These are phyloP conservation scores for Curvularia sp. DNA, from an alignment of 2,329 filamentous ascomycete species.

Conservation along the genomic window DNA sequence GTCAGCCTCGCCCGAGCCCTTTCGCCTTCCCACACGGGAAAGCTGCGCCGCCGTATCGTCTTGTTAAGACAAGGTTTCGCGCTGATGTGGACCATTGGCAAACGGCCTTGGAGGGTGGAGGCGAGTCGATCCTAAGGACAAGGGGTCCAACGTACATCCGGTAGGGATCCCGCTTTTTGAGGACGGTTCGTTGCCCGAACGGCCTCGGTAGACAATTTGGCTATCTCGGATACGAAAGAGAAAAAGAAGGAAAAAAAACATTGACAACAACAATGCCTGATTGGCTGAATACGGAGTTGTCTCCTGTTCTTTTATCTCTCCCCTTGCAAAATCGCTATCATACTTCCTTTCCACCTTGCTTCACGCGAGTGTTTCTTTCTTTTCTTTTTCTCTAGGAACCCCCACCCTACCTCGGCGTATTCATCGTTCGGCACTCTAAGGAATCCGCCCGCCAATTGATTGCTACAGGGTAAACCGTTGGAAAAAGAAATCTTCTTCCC, in stretches of 20 bases:
- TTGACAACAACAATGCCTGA: not conserved
- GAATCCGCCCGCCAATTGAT: not conserved
- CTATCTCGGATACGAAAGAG: not conserved
- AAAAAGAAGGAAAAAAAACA: not conserved
- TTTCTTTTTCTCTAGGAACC: not conserved
- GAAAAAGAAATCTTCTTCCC: not conserved
- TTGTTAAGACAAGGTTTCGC: conserved; percentile 5
- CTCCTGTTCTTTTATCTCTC: not conserved
- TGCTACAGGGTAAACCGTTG: conserved; percentile 4
- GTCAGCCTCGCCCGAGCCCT: not conserved
- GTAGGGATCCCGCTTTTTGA: not conserved
- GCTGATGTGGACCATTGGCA: not conserved
- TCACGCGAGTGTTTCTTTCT: not conserved
- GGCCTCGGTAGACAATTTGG: not conserved
- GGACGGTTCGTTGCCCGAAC: not conserved
- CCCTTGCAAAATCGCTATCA: not conserved
- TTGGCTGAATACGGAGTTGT: not conserved
- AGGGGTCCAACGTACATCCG: not conserved
- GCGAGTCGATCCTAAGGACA: conserved; percentile 7
- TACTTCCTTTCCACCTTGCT: not conserved
- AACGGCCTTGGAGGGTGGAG: conserved; percentile 3
- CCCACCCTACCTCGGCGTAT: not conserved
- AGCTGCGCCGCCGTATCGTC: not conserved
- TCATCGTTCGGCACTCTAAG: not conserved
- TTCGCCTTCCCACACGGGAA: conserved; percentile 3